A percentile compares a stretch with the other conserved stretches of the same genome.
Evolutionary conservation across 1,139 yeast genomes (phyloP).

Genomic region (Geotrichum fermentans): DNA sequence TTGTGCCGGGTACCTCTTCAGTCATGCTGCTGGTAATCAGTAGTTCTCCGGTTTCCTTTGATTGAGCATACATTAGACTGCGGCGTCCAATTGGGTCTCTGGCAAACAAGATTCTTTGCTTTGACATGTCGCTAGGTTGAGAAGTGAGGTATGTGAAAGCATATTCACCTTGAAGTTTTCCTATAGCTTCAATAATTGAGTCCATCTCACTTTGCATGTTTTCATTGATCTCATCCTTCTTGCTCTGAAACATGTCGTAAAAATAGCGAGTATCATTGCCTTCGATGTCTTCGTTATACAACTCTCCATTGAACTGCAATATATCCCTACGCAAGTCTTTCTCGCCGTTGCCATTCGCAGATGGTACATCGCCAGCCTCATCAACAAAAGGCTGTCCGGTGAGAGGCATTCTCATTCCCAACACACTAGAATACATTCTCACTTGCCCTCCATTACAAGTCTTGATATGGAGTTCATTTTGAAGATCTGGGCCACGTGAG

Average conservation of each 20-base stretch:
- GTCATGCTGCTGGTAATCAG: constrained; percentile 31
- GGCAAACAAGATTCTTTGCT: constrained; percentile 59
- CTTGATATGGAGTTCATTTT: background rate
- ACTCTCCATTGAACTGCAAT: constrained; percentile 83
- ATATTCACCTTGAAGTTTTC: constrained; percentile 70
- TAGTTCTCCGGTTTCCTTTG: constrained; percentile 33
- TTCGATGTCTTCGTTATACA: constrained; percentile 56
- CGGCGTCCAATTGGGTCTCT: constrained; percentile 80
- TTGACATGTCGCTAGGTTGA: constrained; percentile 41
- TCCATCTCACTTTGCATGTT: constrained; percentile 15
- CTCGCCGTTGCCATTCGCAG: too few relatives aligned
- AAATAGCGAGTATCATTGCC: constrained; percentile 51
- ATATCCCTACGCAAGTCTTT: constrained; percentile 30
- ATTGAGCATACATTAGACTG: constrained; percentile 50
- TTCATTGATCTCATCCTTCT: background rate
- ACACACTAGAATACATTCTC: constrained; percentile 37
- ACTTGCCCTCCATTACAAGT: background rate
- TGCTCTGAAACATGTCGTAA: constrained; percentile 23
- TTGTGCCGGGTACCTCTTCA: background rate
- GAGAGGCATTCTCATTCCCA: constrained; percentile 74
- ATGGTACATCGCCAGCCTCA: constrained; percentile 26
- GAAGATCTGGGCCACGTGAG: constrained; percentile 31
- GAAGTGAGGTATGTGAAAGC: constrained; percentile 50
- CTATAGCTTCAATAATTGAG: constrained; percentile 34
- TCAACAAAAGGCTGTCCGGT: constrained; percentile 59